phyloP scores from a whole-genome alignment of 2,329 filamentous ascomycete species.

The Graphilbum fragrans region DNA sequence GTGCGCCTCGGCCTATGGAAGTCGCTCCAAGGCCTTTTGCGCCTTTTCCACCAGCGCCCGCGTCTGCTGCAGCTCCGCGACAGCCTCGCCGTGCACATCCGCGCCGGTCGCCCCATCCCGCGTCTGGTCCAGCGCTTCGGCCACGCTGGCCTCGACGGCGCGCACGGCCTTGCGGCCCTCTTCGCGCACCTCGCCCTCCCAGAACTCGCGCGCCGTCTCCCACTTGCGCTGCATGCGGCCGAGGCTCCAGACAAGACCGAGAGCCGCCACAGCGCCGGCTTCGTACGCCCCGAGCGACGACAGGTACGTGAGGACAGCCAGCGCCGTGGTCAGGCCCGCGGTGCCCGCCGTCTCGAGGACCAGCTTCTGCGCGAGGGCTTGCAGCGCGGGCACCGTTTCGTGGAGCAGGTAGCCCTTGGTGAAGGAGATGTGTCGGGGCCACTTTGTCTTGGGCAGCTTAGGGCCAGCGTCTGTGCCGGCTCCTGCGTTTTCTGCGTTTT shows the following conservation, averaged over 20 bases:
- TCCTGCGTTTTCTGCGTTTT: no score
- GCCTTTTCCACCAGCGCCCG: constrained; percentile 35
- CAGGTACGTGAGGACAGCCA: constrained; percentile 44
- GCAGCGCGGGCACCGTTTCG: constrained; percentile 58
- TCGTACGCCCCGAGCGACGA: constrained; percentile 46
- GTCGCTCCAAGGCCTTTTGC: constrained; percentile 30
- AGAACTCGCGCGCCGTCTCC: constrained; percentile 47
- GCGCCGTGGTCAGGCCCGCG: constrained; percentile 45
- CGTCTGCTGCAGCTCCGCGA: constrained; percentile 23
- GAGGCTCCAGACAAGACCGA: constrained; percentile 48
- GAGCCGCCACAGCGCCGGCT: constrained; percentile 47
- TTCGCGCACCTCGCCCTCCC: constrained; percentile 56
- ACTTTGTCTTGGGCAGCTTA: constrained; percentile 30
- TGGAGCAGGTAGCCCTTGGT: constrained; percentile 54
- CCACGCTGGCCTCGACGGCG: constrained; percentile 40
- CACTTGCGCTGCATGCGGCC: constrained; percentile 49
- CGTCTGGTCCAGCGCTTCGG: constrained; percentile 27
- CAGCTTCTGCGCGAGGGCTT: constrained; percentile 60
- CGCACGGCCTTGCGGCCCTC: constrained; percentile 52
- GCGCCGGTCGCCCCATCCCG: constrained; percentile 10
- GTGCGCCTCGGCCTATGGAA: constrained; percentile 18
- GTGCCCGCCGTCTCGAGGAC: constrained; percentile 67
- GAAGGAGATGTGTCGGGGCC: constrained; percentile 63
- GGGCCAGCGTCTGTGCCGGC: background rate
- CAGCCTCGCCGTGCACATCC: constrained; percentile 5